A percentile compares a stretch with the other conserved stretches of the same genome.
These are phyloP conservation scores for Apiospora rasikravindrae DNA, from an alignment of 2,329 filamentous ascomycete genomes.

Conservation along the genomic window DNA sequence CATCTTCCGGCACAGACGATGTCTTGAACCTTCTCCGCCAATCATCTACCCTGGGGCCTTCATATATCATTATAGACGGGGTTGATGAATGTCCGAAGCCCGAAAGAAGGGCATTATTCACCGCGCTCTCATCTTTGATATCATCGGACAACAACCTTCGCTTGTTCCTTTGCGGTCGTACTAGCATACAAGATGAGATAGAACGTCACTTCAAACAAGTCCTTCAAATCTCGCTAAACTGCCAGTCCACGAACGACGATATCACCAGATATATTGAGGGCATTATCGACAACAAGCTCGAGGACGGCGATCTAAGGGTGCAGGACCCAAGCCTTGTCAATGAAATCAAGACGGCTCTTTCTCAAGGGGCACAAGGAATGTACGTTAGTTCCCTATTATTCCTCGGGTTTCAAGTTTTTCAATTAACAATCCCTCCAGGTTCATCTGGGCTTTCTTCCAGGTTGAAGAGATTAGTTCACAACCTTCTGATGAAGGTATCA, in stretches of 20 bases:
- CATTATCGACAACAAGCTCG: background rate
- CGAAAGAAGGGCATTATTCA: background rate
- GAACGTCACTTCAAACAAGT: background rate
- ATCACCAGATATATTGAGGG: background rate
- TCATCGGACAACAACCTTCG: background rate
- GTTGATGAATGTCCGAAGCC: background rate
- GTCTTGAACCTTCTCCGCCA: background rate
- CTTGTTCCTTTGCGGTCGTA: background rate
- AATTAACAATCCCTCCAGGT: background rate
- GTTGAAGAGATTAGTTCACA: background rate
- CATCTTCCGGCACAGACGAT: background rate
- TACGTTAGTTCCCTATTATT: background rate
- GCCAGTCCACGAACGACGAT: background rate
- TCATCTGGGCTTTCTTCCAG: conserved; percentile 14
- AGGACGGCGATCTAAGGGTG: background rate
- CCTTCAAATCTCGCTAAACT: background rate
- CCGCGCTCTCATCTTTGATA: background rate
- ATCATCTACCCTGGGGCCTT: background rate
- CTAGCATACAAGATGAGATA: background rate
- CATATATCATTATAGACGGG: background rate
- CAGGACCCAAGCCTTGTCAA: background rate
- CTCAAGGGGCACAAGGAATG: background rate
- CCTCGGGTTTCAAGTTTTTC: too few relatives aligned
- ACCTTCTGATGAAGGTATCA: background rate
- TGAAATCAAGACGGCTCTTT: background rate